phyloP scores from a whole-genome alignment of 257 asterid genomes.

The Leptodermis oblonga region DNA sequence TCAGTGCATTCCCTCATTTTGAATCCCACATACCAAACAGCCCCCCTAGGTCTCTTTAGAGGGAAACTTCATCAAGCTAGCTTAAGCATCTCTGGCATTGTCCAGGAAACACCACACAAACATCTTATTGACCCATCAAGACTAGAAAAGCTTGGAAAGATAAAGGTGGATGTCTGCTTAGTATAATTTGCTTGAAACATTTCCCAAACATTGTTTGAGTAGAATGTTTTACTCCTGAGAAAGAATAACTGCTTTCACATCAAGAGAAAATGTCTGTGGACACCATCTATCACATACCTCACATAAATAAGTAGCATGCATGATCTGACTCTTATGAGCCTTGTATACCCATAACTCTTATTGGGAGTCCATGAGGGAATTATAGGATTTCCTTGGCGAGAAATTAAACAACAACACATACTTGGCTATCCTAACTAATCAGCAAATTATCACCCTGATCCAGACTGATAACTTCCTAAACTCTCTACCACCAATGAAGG shows the following conservation, averaged over 20 bases:
- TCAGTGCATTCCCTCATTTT: no score
- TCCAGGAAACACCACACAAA: neutral
- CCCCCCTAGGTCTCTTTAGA: neutral
- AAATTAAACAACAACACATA: neutral
- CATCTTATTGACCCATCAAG: neutral
- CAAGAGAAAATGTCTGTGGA: neutral
- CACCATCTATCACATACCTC: neutral
- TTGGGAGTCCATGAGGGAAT: neutral
- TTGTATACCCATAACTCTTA: neutral
- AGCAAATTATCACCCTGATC: neutral
- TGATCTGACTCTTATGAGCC: neutral
- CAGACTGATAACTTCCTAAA: neutral
- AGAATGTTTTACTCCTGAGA: neutral
- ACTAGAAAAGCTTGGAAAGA: neutral
- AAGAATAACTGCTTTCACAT: neutral
- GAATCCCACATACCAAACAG: no score
- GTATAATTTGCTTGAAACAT: neutral
- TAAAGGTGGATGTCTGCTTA: neutral
- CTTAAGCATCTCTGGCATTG: neutral
- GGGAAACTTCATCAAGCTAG: neutral
- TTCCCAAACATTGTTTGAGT: neutral
- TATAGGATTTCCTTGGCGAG: neutral
- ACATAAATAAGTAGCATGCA: neutral
- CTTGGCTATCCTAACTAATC: neutral
- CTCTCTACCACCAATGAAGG: neutral